These are phyloP conservation scores for Clavispora phyllophila DNA, from an alignment of 805 yeast genomes.

Conservation along the genomic window DNA sequence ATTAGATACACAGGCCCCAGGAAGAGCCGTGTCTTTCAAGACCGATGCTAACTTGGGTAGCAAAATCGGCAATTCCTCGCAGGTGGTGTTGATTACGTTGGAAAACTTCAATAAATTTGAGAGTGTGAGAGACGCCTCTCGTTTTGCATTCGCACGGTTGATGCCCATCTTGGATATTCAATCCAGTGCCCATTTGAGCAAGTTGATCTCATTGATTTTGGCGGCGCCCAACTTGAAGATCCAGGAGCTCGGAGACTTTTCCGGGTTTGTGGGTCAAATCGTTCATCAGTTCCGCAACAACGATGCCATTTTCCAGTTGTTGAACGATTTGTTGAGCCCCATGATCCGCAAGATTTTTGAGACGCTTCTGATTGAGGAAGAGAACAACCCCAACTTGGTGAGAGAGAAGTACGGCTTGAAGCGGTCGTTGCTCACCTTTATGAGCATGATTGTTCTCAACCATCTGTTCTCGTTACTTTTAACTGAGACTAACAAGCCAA, in stretches of 20 bases:
- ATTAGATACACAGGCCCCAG: slow-evolving; percentile 49
- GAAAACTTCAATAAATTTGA: slow-evolving; percentile 67
- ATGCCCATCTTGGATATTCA: slow-evolving; percentile 62
- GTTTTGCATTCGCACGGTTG: slow-evolving; percentile 83
- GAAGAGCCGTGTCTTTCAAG: slow-evolving; percentile 17
- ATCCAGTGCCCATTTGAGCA: slow-evolving; percentile 49
- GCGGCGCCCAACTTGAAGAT: slow-evolving; percentile 51
- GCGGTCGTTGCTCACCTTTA: slow-evolving; percentile 62
- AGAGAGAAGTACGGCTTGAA: slow-evolving; percentile 65
- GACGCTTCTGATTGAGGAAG: slow-evolving; percentile 36
- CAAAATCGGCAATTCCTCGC: slow-evolving; percentile 60
- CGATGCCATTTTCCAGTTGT: slow-evolving; percentile 63
- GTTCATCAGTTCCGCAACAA: slow-evolving; percentile 70
- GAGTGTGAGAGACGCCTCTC: slow-evolving; percentile 74
- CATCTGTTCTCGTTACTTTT: slow-evolving; percentile 74
- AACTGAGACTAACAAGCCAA: slow-evolving; percentile 56
- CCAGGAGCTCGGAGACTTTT: slow-evolving; percentile 71
- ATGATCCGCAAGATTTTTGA: slow-evolving; percentile 58
- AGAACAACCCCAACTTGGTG: slow-evolving; percentile 51
- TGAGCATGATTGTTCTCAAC: slow-evolving; percentile 69
- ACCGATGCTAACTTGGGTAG: slow-evolving; percentile 34
- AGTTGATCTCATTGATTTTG: slow-evolving; percentile 60
- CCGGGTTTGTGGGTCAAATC: slow-evolving; percentile 83
- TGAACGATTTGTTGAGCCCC: slow-evolving; percentile 73
- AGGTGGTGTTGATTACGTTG: slow-evolving; percentile 77